Evolutionary conservation across 176 grass and related monocot genomes (phyloP), one percentile per base, ranked within the genome.

Genomic region (Oryza glaberrima): DNA sequence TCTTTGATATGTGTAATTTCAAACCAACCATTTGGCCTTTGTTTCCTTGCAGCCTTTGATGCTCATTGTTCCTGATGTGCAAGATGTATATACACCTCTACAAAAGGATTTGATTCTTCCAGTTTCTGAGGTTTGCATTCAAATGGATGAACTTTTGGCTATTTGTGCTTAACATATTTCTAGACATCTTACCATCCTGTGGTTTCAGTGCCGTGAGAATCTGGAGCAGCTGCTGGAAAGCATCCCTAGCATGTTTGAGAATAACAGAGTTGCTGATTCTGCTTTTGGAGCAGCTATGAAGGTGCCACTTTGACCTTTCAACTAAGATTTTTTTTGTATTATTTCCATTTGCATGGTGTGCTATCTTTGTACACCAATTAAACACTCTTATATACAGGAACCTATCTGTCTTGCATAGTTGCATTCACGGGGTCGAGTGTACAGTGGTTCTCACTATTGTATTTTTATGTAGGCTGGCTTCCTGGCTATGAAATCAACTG

Each of bases 201-300:
- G 72, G 52, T 66, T 88, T 84, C 56, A 97, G 94, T 97, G 94
- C 86, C 92, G 77, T 9, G 88, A 92, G 80, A 88, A 86, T 90
- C 85, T 97, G 83, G 92, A 97, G 85, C 94, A 88, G 44, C 91
- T 97, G 85, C 78, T 97, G 66, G 94, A 97, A 85, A 94, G 85
- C 81, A 97, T 97, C 72, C 94, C 94, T 2, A 88, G 69, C 83
- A 90, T 97, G 94, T 97, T 92, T 48, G 91, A 92, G 83, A 90
- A 83, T 73, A 97, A 94, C 48, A 97, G 82, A 84, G 84, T 90
- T 85, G 76, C 90, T 64, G 94, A 97, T 41, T 94, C 94, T 84
- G 94, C 94, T 78, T 97, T 92, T 77, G 94, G 94, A 68, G 94
- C 94, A 63, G 94, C 92, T 87, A 90, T 92, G 79, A 97, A 90